A percentile compares a stretch with the other conserved stretches of the same genome.
phyloP scores from a whole-genome alignment of 1,284 basidiomycete genomes.

The Porogramme epimiltina region DNA sequence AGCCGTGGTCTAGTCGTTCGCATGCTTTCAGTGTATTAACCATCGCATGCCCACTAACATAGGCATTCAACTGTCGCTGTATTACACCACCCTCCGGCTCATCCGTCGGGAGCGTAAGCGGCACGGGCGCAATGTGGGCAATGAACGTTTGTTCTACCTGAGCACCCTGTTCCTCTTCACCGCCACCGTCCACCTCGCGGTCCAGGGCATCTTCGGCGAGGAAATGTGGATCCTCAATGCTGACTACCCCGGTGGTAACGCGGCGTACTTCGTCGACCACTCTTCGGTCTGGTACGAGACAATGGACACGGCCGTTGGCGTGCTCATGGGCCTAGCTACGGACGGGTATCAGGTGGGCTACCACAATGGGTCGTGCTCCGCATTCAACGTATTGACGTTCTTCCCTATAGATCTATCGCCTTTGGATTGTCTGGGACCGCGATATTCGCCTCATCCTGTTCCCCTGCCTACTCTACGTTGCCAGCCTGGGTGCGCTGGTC shows the following conservation, averaged over 20 bases:
- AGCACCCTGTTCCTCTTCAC: slow-evolving; percentile 16
- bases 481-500: slow-evolving; percentile 1
- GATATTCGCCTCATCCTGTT: neutral
- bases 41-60: neutral
- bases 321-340: slow-evolving; percentile 9
- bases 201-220: slow-evolving; percentile 16
- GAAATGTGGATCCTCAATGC: slow-evolving; percentile 21
- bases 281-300: slow-evolving; percentile 24
- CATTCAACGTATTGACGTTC: too few relatives aligned
- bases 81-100: neutral
- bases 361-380: too few relatives aligned
- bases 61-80: neutral
- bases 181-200: slow-evolving; percentile 17
- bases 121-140: neutral
- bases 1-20: neutral
- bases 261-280: slow-evolving; percentile 8
- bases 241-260: slow-evolving; percentile 17
- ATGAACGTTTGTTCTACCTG: slow-evolving; percentile 2
- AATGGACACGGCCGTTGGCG: slow-evolving; percentile 7
- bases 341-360: slow-evolving; percentile 20
- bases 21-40: neutral
- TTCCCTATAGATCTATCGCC: too few relatives aligned
- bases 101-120: neutral
- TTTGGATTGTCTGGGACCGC: too few relatives aligned
- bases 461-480: slow-evolving; percentile 2